Conservation (phyloP, 805 yeast species). For the Myxozyma monticola region DNA sequence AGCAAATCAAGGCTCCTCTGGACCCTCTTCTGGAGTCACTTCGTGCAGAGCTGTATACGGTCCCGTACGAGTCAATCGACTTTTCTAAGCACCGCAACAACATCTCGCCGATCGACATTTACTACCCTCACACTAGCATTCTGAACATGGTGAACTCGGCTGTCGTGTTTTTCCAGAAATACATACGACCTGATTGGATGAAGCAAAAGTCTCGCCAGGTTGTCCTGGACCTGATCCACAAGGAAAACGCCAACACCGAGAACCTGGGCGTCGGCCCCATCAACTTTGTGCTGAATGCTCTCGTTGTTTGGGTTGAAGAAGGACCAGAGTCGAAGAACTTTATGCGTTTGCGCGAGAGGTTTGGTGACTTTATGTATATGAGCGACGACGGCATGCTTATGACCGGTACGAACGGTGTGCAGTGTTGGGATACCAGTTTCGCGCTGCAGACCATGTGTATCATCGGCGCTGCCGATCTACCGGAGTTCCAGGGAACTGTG, state of each 20-base stretch:
- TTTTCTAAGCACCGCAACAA: conserved; percentile 72
- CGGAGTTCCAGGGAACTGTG: conserved; percentile 64
- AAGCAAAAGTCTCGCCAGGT: conserved; percentile 50
- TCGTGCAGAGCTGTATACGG: conserved; percentile 75
- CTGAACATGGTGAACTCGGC: conserved; percentile 62
- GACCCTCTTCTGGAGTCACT: conserved; percentile 64
- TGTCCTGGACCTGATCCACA: conserved; percentile 64
- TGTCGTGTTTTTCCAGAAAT: conserved; percentile 65
- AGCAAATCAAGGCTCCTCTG: conserved; percentile 52
- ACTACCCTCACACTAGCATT: conserved; percentile 82
- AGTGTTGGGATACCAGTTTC: conserved; percentile 95
- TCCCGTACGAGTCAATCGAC: conserved; percentile 64
- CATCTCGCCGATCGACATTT: conserved; percentile 88
- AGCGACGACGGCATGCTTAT: conserved; percentile 90
- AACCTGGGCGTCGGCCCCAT: conserved; percentile 91
- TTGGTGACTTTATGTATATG: conserved; percentile 75
- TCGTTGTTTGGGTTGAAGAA: conserved; percentile 68
- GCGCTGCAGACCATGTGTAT: conserved; percentile 77
- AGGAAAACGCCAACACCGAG: conserved; percentile 77
- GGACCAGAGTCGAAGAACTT: conserved; percentile 69
- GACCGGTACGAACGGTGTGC: conserved; percentile 97
- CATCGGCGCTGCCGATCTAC: conserved; percentile 73
- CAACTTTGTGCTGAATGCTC: conserved; percentile 76
- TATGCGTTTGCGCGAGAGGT: conserved; percentile 53
- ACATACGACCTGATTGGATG: conserved; percentile 76